Conservation (phyloP, 768 basidiomycete species). For the Russula sp. region DNA sequence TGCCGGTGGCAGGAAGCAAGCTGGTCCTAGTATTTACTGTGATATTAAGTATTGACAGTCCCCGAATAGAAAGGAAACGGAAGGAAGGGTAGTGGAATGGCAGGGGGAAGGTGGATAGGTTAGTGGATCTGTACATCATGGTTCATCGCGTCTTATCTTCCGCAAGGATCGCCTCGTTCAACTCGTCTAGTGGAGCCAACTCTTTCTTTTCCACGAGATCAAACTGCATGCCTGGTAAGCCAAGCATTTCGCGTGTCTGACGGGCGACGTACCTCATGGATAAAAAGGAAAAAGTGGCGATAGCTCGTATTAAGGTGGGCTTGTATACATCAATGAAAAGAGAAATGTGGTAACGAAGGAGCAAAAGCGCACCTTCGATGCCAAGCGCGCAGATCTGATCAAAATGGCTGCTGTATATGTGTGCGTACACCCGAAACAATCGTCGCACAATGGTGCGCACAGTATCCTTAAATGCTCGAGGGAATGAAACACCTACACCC, state of each 20-base stretch:
- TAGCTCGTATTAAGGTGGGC: slow-evolving; percentile 99
- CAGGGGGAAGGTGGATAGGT: neutral
- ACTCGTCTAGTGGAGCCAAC: slow-evolving; percentile 86
- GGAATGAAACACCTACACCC: slow-evolving; percentile 10
- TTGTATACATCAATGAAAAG: slow-evolving; percentile 27
- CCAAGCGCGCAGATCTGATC: slow-evolving; percentile 97
- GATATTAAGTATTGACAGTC: neutral
- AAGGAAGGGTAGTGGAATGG: neutral
- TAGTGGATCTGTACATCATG: neutral
- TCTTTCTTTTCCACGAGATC: slow-evolving; percentile 96
- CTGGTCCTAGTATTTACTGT: neutral
- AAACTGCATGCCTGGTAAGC: slow-evolving; percentile 45
- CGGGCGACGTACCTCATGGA: slow-evolving; percentile 68
- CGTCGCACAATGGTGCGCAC: slow-evolving; percentile 88
- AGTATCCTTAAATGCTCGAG: slow-evolving; percentile 44
- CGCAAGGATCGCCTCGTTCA: slow-evolving; percentile 82
- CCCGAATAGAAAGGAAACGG: neutral
- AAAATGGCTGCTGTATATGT: slow-evolving; percentile 98
- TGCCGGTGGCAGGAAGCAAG: too few species aligned
- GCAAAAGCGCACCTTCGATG: slow-evolving; percentile 71
- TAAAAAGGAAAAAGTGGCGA: slow-evolving; percentile 94
- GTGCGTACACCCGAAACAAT: slow-evolving; percentile 94
- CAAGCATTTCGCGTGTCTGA: neutral
- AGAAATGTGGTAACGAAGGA: neutral
- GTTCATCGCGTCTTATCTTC: slow-evolving; percentile 39